Conservation (phyloP, 768 basidiomycete species). For the Cystobasidiopsis lactophilus region DNA sequence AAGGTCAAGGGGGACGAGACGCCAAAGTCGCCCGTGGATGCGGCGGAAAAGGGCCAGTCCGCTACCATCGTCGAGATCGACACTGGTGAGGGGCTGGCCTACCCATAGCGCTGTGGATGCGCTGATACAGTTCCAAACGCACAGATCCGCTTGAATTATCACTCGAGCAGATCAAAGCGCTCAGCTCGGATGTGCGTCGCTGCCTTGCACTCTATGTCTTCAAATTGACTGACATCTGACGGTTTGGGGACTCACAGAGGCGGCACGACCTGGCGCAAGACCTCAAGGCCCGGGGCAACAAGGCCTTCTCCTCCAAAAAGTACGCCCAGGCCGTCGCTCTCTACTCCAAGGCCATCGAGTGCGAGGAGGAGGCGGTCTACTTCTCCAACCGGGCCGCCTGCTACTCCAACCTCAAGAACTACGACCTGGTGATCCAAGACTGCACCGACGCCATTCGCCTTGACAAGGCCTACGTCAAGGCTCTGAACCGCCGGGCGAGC, state of each 20-base stretch:
- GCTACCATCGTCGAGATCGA: constrained; percentile 1
- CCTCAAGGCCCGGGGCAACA: constrained; percentile 30
- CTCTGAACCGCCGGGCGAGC: constrained; percentile 42
- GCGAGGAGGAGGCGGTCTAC: constrained; percentile 44
- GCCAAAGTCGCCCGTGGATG: not conserved
- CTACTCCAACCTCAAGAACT: constrained; percentile 68
- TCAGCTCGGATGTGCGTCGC: too few relatives aligned
- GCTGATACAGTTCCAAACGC: too few relatives aligned
- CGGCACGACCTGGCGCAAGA: constrained; percentile 34
- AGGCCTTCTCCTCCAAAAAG: constrained; percentile 28
- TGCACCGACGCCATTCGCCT: constrained; percentile 70
- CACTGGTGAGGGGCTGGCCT: not conserved
- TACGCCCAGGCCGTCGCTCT: constrained; percentile 27
- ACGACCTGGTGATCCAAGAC: constrained; percentile 62
- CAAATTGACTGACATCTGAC: too few relatives aligned
- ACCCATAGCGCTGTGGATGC: too few relatives aligned
- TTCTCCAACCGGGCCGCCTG: constrained; percentile 96
- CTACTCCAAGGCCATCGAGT: constrained; percentile 33
- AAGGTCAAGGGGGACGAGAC: not conserved
- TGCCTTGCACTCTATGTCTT: too few relatives aligned
- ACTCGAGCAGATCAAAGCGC: too few relatives aligned
- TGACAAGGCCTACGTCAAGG: constrained; percentile 59
- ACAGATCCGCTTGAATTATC: too few relatives aligned
- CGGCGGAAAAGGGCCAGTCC: constrained; percentile 5
- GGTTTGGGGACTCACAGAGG: constrained; percentile 3